Evolutionary conservation across 495 filamentous ascomycete species (phyloP), one percentile per base, ranked within the genome.

Genomic region (Amniculicola lignicola): DNA sequence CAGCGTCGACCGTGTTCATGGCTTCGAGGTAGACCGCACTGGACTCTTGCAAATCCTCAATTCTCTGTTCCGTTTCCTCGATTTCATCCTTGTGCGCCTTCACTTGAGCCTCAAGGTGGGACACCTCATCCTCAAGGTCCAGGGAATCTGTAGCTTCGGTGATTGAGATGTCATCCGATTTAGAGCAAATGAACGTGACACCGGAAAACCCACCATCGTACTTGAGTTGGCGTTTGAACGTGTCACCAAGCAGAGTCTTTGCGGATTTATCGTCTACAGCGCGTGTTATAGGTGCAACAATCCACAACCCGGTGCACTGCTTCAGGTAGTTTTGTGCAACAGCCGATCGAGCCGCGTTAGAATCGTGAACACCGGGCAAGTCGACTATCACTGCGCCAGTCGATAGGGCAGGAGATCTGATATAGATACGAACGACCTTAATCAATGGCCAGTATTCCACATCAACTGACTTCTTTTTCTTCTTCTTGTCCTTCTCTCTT

Each of bases 401-500:
- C 4, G 75, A 70, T 9, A 89, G 68, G 6, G 75, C 77, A 3
- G 70, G 43, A 2, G 80, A 70, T 63, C 80, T 85, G 22, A 75
- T 69, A 49, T 79, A 85, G 16, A 88, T 69, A 47, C 72, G 73
- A 28, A 88, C 82, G 15, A 83, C 79, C 45, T 81, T 79, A 41
- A 88, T 80, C 14, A 89, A 65, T 1, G 86, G 86, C 84, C 84
- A 88, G 35, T 73, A 79, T 22, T 79, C 78, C 66, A 81, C 79
- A 1, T 59, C 11, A 7, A 14, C n/a, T 6, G 18, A 29, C 36
- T 58, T 66, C 53, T 67, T 57, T 28, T 67, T 54, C 21, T 66
- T 65, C 27, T 67, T 47, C 40, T 67, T 51, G 11, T 52, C 29
- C 19, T 67, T 66, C 36, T 67, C 72, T 51, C 70, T 65, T 4